phyloP scores from a whole-genome alignment of 495 filamentous ascomycete species.

The Xylaria nigripes region DNA sequence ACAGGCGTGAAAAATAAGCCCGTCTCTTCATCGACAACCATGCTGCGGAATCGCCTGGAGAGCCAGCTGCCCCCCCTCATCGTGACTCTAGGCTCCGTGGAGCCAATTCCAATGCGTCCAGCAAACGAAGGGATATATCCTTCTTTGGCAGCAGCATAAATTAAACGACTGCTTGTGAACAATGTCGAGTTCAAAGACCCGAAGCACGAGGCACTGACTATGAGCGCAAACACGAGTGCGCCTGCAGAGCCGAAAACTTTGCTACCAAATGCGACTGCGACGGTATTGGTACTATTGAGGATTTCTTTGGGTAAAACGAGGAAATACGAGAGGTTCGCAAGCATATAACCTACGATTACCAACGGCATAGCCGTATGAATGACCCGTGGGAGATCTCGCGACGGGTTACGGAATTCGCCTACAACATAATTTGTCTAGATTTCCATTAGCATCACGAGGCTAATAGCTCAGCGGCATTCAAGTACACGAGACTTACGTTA shows the following conservation, averaged over 20 bases:
- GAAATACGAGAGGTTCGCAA: constrained; percentile 90
- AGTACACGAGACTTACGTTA: constrained; percentile 57
- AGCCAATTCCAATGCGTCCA: constrained; percentile 69
- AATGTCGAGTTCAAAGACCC: constrained; percentile 91
- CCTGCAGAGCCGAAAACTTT: constrained; percentile 83
- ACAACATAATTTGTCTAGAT: constrained; percentile 89
- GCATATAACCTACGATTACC: constrained; percentile 81
- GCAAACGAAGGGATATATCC: constrained; percentile 84
- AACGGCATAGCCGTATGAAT: constrained; percentile 97
- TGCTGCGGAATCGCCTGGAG: constrained; percentile 43
- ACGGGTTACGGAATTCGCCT: constrained; percentile 88
- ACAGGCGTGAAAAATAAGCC: constrained; percentile 80
- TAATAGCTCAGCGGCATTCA: neutral
- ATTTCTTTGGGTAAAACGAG: constrained; percentile 76
- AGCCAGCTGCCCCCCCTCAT: constrained; percentile 53
- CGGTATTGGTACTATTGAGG: constrained; percentile 80
- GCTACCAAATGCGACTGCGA: constrained; percentile 87
- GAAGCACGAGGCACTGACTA: constrained; percentile 81
- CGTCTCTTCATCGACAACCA: constrained; percentile 54
- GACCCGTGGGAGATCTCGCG: constrained; percentile 82
- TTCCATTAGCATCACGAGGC: constrained; percentile 9
- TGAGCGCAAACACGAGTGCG: constrained; percentile 75
- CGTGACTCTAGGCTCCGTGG: constrained; percentile 31
- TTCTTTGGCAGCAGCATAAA: constrained; percentile 92
- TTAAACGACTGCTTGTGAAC: constrained; percentile 84